Base-by-base conservation (phyloP, 768 basidiomycete species). In the Pleurotus tuber-regium region DNA sequence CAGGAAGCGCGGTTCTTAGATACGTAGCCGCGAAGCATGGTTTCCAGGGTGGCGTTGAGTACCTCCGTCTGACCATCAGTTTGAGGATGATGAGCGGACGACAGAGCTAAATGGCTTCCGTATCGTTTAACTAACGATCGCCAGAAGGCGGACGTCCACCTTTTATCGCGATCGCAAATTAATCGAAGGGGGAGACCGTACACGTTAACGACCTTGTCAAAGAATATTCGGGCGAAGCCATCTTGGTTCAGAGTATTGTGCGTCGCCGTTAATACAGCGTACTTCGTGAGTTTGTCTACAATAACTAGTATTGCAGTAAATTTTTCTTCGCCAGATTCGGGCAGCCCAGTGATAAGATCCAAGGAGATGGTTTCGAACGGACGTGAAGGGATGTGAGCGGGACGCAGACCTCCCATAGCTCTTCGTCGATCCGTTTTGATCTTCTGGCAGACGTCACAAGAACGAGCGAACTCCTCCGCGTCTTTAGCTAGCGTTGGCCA, bases 31-130 rank as follows among this genome's bases (percentile, higher is more conserved):
- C 60, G 50, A 1, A 70, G 40, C 57, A 64, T 65, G 24, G 60
- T 57, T 53, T 69, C 65, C 1, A 69, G 54, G 2, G 43, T 57
- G 1, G 62, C 61, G 41, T 68, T 69, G 0, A 66, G 36, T 8
- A 60, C 51, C 56, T 72, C 63, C 0, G 63, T 66, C 29, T 70
- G 68, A 1, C 71, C 67, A 53, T 76, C 66, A 0, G 69, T 64
- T 53, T 74, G 70, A 0, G 70, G 72, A 51, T 74, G 73, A 42
- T 70, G 63, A 0, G 65, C 54, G 0, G 68, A 67, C 1, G 71
- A 64, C 0, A 70, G 41, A 3, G 53, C 55, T 43, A 53, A 49
- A 3, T 49, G 16, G 4, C 57, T 52, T 0, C 61, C 63, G 14
- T 68, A 50, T 1, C 29, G 2, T 2, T 43, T n/a, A 10, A 57